Evolutionary conservation across 2,329 filamentous ascomycete genomes (phyloP).

Genomic region (Elsinoe arachidis): DNA sequence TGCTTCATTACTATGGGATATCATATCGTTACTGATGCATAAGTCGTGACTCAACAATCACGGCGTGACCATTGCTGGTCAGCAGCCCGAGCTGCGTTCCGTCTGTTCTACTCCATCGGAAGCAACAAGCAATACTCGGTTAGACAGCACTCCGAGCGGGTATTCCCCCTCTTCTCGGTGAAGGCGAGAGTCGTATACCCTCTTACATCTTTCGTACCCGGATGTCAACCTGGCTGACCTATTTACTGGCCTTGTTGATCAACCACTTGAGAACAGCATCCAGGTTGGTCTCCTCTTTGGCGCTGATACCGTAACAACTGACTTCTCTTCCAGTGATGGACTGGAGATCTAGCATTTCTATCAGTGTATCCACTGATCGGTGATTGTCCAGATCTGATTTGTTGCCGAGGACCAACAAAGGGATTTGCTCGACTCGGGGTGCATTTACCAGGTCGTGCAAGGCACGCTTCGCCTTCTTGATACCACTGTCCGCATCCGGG

Average conservation of each 20-base stretch:
- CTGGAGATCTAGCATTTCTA: slow-evolving; percentile 85
- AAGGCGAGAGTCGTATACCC: no score
- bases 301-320: slow-evolving; percentile 96
- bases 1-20: background rate
- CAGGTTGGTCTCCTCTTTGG: slow-evolving; percentile 97
- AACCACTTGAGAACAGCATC: slow-evolving; percentile 96
- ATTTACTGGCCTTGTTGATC: slow-evolving; percentile 77
- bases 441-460: slow-evolving; percentile 83
- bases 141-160: background rate
- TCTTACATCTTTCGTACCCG: no score
- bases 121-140: background rate
- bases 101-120: slow-evolving; percentile 16
- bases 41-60: background rate
- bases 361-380: slow-evolving; percentile 86
- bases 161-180: no score
- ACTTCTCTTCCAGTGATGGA: slow-evolving; percentile 86
- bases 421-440: slow-evolving; percentile 77
- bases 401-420: slow-evolving; percentile 88
- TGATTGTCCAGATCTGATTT: slow-evolving; percentile 93
- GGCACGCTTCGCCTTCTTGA: slow-evolving; percentile 36
- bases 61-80: slow-evolving; percentile 30
- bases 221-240: slow-evolving; percentile 7
- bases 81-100: slow-evolving; percentile 23
- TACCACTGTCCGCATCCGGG: slow-evolving; percentile 33
- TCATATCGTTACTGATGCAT: background rate